Evolutionary conservation across 768 basidiomycete genomes (phyloP).

Genomic region (Clitopilus passeckerianus): DNA sequence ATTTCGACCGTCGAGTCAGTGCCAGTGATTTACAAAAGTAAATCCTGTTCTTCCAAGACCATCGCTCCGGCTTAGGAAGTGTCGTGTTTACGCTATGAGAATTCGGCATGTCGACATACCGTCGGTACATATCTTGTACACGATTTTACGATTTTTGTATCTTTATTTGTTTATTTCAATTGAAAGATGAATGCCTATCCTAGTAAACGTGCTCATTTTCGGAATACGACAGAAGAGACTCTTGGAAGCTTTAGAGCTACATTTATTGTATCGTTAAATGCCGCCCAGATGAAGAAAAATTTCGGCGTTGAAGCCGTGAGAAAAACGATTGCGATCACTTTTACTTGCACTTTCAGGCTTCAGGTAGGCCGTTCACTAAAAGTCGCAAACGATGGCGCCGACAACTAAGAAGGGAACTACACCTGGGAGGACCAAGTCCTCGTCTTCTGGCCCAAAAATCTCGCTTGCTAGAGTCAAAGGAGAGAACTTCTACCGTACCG

Average conservation of each 20-base stretch:
- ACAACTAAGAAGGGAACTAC: conserved; percentile 26
- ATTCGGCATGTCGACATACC: conserved; percentile 59
- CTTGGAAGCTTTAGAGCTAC: too few relatives aligned
- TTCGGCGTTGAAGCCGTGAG: not conserved
- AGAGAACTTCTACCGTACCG: conserved; percentile 98
- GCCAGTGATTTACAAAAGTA: conserved; percentile 47
- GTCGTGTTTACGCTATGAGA: conserved; percentile 49
- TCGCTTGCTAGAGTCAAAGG: conserved; percentile 76
- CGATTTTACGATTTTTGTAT: not conserved
- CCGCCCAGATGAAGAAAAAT: not conserved
- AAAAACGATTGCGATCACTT: conserved; percentile 1
- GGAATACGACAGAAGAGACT: too few relatives aligned
- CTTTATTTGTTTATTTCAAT: not conserved
- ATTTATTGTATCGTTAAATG: too few relatives aligned
- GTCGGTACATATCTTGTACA: conserved; percentile 57
- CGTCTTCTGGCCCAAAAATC: conserved; percentile 41
- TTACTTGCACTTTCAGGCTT: not conserved
- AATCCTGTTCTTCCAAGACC: conserved; percentile 55
- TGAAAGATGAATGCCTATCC: not conserved
- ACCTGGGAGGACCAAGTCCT: conserved; percentile 36
- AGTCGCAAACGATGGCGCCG: conserved; percentile 29
- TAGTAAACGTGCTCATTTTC: too few relatives aligned
- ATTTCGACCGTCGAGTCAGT: conserved; percentile 54
- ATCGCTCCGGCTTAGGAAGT: conserved; percentile 57
- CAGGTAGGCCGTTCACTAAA: not conserved